phyloP scores from a whole-genome alignment of 305 asterid genomes.

The Rubia peregrina region DNA sequence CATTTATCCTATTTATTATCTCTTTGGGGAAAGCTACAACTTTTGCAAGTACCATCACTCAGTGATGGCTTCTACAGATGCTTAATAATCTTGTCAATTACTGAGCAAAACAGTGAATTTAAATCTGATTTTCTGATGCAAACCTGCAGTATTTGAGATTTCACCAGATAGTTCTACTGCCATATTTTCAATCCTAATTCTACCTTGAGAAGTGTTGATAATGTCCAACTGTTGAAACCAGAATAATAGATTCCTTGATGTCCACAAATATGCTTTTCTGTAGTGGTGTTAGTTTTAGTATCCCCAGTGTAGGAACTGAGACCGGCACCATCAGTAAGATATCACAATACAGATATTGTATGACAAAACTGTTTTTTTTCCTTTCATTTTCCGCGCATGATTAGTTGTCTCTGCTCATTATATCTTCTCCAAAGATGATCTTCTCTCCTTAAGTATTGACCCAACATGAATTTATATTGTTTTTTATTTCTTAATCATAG shows the following conservation, averaged over 20 bases:
- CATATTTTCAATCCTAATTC: background rate
- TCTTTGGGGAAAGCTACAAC: background rate
- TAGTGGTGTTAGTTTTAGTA: background rate
- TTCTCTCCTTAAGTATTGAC: background rate
- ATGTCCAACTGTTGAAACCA: background rate
- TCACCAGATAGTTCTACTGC: background rate
- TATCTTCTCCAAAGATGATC: background rate
- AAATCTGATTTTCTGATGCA: background rate
- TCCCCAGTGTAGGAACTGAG: background rate
- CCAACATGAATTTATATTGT: background rate
- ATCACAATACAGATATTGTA: background rate
- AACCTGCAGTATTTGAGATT: background rate
- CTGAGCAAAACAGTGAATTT: background rate
- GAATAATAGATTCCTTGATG: background rate
- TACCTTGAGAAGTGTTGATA: background rate
- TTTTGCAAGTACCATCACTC: background rate
- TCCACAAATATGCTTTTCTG: background rate
- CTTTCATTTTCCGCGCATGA: background rate
- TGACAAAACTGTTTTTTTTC: background rate
- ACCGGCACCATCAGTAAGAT: background rate
- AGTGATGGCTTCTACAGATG: background rate
- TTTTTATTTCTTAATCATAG: background rate
- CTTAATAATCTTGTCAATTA: background rate
- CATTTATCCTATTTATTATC: too few species aligned
- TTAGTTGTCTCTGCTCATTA: background rate